Percentiles rank a stretch among this genome's conserved stretches.
Conservation (phyloP, 495 filamentous ascomycete species). For the Cladorrhinum samala region DNA sequence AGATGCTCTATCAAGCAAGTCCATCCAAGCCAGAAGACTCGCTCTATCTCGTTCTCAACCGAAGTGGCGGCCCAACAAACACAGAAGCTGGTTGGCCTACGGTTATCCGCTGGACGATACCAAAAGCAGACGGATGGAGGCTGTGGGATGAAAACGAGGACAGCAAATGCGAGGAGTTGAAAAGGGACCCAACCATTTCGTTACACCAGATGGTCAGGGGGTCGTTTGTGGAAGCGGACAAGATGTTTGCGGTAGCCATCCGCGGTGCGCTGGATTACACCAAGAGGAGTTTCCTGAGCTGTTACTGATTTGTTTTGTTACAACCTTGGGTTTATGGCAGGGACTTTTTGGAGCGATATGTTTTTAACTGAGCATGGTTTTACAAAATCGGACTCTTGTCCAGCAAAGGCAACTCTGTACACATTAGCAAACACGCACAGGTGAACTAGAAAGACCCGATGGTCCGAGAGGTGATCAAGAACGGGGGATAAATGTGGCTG, state of each 20-base stretch:
- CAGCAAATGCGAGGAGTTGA: background rate
- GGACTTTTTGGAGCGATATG: too few relatives aligned
- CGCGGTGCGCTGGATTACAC: slow-evolving; percentile 1
- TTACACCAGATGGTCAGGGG: background rate
- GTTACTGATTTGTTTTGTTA: slow-evolving; percentile 1
- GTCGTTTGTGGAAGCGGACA: slow-evolving; percentile 1
- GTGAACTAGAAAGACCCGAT: too few relatives aligned
- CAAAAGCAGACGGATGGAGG: background rate
- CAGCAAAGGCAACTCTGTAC: too few relatives aligned
- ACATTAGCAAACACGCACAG: too few relatives aligned
- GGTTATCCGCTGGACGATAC: background rate
- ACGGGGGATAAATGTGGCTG: too few relatives aligned
- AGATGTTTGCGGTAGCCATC: slow-evolving; percentile 4
- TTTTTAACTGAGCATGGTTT: too few relatives aligned
- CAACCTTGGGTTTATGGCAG: too few relatives aligned
- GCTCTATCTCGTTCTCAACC: background rate
- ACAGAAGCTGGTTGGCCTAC: background rate
- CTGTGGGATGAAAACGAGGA: background rate
- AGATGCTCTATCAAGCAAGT: background rate
- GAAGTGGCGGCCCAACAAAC: background rate
- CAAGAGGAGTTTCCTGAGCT: background rate
- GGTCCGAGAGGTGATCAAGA: too few relatives aligned
- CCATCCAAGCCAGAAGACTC: slow-evolving; percentile 1
- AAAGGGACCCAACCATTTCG: background rate
- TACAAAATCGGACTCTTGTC: too few relatives aligned